phyloP scores from a whole-genome alignment of 2,329 filamentous ascomycete species.

The Cladophialophora carrionii region DNA sequence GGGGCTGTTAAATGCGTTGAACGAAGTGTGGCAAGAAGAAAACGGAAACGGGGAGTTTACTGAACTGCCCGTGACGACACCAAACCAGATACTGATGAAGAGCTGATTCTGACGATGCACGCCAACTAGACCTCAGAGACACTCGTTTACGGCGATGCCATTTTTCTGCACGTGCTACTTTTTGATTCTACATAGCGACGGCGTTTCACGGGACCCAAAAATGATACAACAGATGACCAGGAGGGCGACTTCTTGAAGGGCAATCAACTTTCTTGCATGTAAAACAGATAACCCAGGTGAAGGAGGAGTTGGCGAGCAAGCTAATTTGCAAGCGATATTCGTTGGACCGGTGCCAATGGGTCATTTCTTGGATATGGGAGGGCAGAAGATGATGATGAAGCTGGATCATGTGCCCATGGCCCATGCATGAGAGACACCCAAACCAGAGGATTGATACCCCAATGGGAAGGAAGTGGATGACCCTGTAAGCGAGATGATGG shows the following conservation, averaged over 20 bases:
- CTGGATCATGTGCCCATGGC: background rate
- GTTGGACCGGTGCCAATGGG: constrained; percentile 28
- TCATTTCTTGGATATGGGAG: constrained; percentile 4
- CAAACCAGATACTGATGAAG: constrained; percentile 28
- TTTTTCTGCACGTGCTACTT: constrained; percentile 14
- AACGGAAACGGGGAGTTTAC: constrained; percentile 15
- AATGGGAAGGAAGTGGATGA: constrained; percentile 1
- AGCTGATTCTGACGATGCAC: constrained; percentile 8
- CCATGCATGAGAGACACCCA: background rate
- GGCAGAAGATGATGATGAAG: background rate
- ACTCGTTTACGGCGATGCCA: constrained; percentile 7
- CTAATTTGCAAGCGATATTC: constrained; percentile 15
- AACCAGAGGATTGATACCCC: constrained; percentile 4
- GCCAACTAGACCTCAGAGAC: constrained; percentile 7
- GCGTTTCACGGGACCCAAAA: constrained; percentile 22
- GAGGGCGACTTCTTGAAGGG: constrained; percentile 9
- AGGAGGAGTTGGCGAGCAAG: constrained; percentile 2
- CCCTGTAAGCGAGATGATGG: constrained; percentile 1
- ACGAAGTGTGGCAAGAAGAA: background rate
- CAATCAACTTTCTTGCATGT: constrained; percentile 5
- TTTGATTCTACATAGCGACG: constrained; percentile 31
- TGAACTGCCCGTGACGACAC: constrained; percentile 12
- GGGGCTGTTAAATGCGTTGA: constrained; percentile 2
- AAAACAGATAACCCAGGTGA: constrained; percentile 9
- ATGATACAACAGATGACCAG: constrained; percentile 4